Evolutionary conservation across 805 yeast species (phyloP).

Genomic region (Sungouiozyma intestinalis): DNA sequence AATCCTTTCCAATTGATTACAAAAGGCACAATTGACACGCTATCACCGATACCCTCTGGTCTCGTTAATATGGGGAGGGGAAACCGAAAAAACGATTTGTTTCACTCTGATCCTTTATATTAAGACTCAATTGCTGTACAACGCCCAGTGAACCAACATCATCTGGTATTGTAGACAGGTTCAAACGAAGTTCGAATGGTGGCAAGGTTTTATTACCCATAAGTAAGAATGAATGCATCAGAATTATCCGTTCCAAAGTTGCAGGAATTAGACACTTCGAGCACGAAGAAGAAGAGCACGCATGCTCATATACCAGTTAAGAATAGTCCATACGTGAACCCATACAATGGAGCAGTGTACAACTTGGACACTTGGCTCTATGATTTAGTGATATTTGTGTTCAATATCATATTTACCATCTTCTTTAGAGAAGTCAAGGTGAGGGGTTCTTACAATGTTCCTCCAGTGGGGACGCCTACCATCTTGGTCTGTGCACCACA

Average conservation of each 20-base stretch:
- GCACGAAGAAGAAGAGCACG: conserved; percentile 2
- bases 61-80: no score
- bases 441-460: conserved; percentile 41
- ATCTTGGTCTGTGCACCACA: conserved; percentile 76
- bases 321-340: conserved; percentile 12
- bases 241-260: background rate
- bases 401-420: conserved; percentile 26
- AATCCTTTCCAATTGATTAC: no score
- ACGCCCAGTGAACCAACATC: no score
- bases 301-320: conserved; percentile 21
- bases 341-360: conserved; percentile 20
- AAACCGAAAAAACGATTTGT: no score
- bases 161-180: background rate
- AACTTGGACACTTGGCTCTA: conserved; percentile 20
- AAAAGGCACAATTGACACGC: background rate
- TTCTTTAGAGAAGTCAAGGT: conserved; percentile 69
- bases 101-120: no score
- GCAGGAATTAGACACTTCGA: background rate
- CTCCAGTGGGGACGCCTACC: conserved; percentile 36
- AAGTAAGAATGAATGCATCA: background rate
- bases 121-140: no score
- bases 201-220: background rate
- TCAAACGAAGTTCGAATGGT: conserved; percentile 1
- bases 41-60: no score
- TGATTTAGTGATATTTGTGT: conserved; percentile 21